Evolutionary conservation across 2,329 filamentous ascomycete genomes (phyloP), one percentile per base, ranked within the genome.

Genomic region (Colletotrichum lini): DNA sequence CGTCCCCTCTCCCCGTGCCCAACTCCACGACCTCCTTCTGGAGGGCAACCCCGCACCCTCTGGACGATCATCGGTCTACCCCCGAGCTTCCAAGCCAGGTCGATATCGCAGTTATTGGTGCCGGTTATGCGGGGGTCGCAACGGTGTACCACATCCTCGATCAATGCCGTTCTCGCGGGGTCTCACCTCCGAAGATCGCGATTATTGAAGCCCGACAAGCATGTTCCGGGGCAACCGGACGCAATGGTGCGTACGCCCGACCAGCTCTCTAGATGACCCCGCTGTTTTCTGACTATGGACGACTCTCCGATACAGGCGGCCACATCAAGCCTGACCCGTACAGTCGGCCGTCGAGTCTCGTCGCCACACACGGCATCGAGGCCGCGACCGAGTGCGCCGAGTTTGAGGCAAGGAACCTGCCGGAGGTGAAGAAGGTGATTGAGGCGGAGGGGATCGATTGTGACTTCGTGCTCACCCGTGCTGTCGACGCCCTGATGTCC

Each of bases 271-370:
- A 26, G 83, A 83, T 21, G 91, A 90, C 72, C 70, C 82, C 2
- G 79, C 81, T 26, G 83, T 89, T 74, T 77, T 72, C 79, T 26
- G 75, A 80, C 4, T 76, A 85, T 18, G 87, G 87, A 3, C 30
- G 30, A 30, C 30, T 30, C 79, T 81, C n/a, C n/a, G 80, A 80
- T 1, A 84, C 84, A 64, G 90, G 89, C 2, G 78, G 83, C 18
- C 82, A 85, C 67, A 85, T 84, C 2, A 82, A 81, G 15, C 82
- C 89, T 58, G 87, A 90, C 76, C 84, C 85, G 49, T 81, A 82
- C 57, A 87, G 84, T 74, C 88, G 91, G 62, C 79, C 82, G n/a
- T 84, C 84, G n/a, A 84, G 89, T 15, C 89, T 91, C 74, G 78
- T 77, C 0, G 85, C 91, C 72, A 87, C 88, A 0, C 64, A 69